A percentile compares a stretch with the other conserved stretches of the same genome.
These are phyloP conservation scores for Boletus subparvulus DNA, from an alignment of 768 basidiomycete genomes.

Conservation along the genomic window DNA sequence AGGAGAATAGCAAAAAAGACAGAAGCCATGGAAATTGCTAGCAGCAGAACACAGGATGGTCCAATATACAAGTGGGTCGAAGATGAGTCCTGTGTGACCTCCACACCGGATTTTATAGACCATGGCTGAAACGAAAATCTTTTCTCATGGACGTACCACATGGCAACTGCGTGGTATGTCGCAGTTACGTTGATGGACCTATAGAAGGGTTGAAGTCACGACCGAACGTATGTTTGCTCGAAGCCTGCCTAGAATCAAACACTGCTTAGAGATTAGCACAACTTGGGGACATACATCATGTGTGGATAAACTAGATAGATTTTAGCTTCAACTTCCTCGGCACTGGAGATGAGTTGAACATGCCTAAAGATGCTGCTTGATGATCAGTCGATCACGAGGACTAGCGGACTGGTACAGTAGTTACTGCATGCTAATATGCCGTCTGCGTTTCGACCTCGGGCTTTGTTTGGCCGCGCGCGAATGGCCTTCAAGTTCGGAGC, in stretches of 20 bases:
- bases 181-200: neutral
- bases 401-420: too few relatives aligned
- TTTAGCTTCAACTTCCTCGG: neutral
- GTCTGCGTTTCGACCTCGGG: neutral
- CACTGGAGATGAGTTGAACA: neutral
- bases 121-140: neutral
- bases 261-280: too few relatives aligned
- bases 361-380: neutral
- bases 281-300: neutral
- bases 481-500: neutral
- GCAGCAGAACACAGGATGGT: neutral
- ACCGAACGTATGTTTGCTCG: neutral
- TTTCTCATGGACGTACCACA: neutral
- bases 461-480: neutral
- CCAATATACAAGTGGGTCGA: neutral
- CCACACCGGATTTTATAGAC: neutral
- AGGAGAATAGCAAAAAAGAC: constrained; percentile 9
- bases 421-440: neutral
- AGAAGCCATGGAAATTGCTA: constrained; percentile 28
- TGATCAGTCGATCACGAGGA: neutral
- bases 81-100: neutral
- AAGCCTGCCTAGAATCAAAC: neutral
- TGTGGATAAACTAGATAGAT: neutral
- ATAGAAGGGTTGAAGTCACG: too few relatives aligned
- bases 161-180: neutral